Evolutionary conservation across 106 monocot species (phyloP).

Genomic region (Dendrobium huoshanense): DNA sequence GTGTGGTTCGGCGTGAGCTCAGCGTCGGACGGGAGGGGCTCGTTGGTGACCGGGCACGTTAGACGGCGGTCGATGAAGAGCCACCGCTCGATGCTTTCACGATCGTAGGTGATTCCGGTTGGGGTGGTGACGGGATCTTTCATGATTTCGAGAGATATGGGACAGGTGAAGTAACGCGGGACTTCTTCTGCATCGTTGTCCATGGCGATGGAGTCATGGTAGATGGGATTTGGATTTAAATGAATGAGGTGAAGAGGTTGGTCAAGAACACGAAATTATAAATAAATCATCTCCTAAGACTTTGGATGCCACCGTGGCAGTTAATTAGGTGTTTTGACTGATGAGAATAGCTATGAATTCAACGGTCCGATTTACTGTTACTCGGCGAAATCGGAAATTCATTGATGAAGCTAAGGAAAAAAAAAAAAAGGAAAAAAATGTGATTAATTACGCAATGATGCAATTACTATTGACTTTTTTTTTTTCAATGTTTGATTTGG

Average conservation of each 20-base stretch:
- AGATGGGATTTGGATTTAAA: no score
- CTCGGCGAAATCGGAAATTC: no score
- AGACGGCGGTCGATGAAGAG: slow-evolving; percentile 11
- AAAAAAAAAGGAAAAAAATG: no score
- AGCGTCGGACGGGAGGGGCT: slow-evolving; percentile 34
- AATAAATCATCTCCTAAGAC: no score
- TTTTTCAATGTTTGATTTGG: no score
- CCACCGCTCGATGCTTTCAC: slow-evolving; percentile 52
- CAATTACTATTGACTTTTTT: no score
- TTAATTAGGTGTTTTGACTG: no score
- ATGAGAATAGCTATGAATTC: no score
- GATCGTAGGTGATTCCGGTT: slow-evolving; percentile 72
- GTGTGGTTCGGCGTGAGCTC: slow-evolving; percentile 48
- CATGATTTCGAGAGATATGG: slow-evolving; percentile 69
- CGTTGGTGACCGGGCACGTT: slow-evolving; percentile 53
- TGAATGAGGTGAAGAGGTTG: not conserved
- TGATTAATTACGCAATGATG: no score
- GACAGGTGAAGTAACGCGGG: slow-evolving; percentile 37
- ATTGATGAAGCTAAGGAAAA: no score
- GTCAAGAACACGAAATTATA: slow-evolving; percentile 17
- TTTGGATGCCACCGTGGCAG: no score
- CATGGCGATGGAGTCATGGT: slow-evolving; percentile 17
- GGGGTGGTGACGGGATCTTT: slow-evolving; percentile 46
- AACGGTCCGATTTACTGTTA: no score
- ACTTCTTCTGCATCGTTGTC: not conserved